Evolutionary conservation across 2,329 filamentous ascomycete species (phyloP).

Genomic region (Nothopassalora personata): DNA sequence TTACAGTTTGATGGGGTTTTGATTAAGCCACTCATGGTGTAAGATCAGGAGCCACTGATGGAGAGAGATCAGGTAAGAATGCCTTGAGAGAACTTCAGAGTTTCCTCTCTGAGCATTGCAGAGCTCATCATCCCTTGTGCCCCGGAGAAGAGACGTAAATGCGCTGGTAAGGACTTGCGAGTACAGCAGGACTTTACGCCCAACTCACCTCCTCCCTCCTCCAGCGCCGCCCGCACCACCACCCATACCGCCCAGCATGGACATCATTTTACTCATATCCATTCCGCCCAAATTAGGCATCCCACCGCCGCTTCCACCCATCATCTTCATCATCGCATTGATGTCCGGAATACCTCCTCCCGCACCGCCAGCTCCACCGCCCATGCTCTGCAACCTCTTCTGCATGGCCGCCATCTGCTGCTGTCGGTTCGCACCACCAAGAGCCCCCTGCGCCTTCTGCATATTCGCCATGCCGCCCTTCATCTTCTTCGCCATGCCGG

Average conservation of each 20-base stretch:
- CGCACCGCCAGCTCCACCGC: constrained; percentile 59
- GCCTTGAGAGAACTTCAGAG: too few relatives aligned
- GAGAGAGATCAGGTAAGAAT: too few relatives aligned
- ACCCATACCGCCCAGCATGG: constrained; percentile 59
- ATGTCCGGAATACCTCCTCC: constrained; percentile 70
- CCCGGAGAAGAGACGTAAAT: too few relatives aligned
- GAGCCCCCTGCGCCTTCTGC: constrained; percentile 84
- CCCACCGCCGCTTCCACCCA: constrained; percentile 58
- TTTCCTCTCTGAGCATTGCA: too few relatives aligned
- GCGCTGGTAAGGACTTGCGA: too few relatives aligned
- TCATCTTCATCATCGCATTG: constrained; percentile 85
- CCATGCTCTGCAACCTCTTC: constrained; percentile 89
- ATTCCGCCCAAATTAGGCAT: constrained; percentile 56
- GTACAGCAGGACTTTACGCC: not conserved
- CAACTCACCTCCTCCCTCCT: constrained; percentile 5
- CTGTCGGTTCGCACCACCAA: constrained; percentile 84
- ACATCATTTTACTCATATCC: constrained; percentile 68
- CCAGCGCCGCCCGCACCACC: constrained; percentile 41
- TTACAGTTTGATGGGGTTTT: too few relatives aligned
- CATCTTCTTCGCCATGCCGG: constrained; percentile 98
- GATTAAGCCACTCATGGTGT: too few relatives aligned
- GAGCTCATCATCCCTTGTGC: not conserved
- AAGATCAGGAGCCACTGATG: too few relatives aligned
- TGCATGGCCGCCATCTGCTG: constrained; percentile 97
- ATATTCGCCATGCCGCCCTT: constrained; percentile 97